Evolutionary conservation across 2,329 filamentous ascomycete genomes (phyloP).

Genomic region (Monosporascus sp.): DNA sequence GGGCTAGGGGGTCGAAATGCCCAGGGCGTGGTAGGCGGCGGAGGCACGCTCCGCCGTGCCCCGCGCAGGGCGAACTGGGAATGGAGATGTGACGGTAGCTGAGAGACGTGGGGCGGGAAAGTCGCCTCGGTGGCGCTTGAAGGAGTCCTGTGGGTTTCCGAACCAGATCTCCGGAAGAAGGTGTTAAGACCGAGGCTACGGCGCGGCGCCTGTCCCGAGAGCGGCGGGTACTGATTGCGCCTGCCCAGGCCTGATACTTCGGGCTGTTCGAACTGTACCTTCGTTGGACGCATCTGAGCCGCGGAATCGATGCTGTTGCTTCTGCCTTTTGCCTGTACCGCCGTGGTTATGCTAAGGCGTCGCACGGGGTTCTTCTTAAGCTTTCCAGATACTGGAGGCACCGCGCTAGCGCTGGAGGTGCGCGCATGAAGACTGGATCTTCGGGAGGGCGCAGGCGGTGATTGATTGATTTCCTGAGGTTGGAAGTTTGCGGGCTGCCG

Average conservation of each 20-base stretch:
- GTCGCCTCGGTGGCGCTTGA: slow-evolving; percentile 10
- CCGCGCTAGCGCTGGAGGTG: slow-evolving; percentile 28
- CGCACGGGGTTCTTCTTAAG: slow-evolving; percentile 16
- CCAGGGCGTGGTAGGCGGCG: slow-evolving; percentile 23
- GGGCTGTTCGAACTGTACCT: slow-evolving; percentile 8
- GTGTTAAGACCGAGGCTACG: slow-evolving; percentile 40
- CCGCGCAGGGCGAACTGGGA: slow-evolving; percentile 6
- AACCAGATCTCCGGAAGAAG: slow-evolving; percentile 46
- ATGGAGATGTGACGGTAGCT: slow-evolving; percentile 9
- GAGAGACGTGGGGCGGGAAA: slow-evolving; percentile 14
- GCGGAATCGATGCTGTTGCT: slow-evolving; percentile 25
- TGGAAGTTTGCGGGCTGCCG: slow-evolving; percentile 31
- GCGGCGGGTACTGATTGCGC: slow-evolving; percentile 43
- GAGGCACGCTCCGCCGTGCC: slow-evolving; percentile 24
- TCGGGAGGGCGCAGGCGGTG: slow-evolving; percentile 44
- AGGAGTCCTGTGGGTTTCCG: slow-evolving; percentile 25
- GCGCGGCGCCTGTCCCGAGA: slow-evolving; percentile 36
- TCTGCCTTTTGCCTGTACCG: slow-evolving; percentile 12
- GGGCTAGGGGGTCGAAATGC: slow-evolving; percentile 33
- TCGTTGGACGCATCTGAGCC: slow-evolving; percentile 9
- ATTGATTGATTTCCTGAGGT: slow-evolving; percentile 21
- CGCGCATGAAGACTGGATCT: slow-evolving; percentile 49
- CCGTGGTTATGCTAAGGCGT: slow-evolving; percentile 3
- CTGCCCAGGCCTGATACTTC: slow-evolving; percentile 25
- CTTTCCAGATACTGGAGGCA: slow-evolving; percentile 10